Evolutionary conservation across 148 eudicot species (phyloP), one percentile per base, ranked within the genome.

Genomic region (Rhododendron williamsianum): DNA sequence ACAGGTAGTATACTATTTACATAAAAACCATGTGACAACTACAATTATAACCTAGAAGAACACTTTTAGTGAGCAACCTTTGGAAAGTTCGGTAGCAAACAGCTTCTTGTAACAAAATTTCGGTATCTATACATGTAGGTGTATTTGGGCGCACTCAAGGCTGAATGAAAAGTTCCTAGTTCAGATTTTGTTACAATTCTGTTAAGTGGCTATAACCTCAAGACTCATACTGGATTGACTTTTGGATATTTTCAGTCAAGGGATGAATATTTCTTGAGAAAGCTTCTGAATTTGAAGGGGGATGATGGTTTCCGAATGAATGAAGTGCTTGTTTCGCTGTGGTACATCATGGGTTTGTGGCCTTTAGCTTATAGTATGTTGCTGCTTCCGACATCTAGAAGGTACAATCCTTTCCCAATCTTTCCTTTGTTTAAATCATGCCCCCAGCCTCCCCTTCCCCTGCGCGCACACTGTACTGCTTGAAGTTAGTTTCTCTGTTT

Each of bases 331-430:
- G 98, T 95, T 82, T 91, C 98, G 48, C 89, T 93, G 19, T 97
- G 98, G 98, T 91, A 95, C 83, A 92, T 97, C 58, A 95, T 96
- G 98, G 99, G 96, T 9, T 89, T 96, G 86, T 96, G 94, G 95
- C 99, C 99, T 65, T 67, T 95, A 81, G 88, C 91, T 13, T 95
- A 97, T 84, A 88, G 91, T 84, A 95, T 97, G 98, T 88, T 96
- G 83, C 89, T 95, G 80, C 93, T 95, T 79, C 99, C 98, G 27
- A 87, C 93, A 11, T 95, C 91, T 54, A 93, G 98, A 94, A 96
- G 98, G 99, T 95, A 91, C 78, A 27, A 36, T 19, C 43, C 13
- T 69, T 77, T 38, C 65, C 19, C 76, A 69, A 45, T 41, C 73
- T 54, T 54, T 54, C 10, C 49, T 46, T 46, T 46, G 49, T 9